These are phyloP conservation scores for Sclerotinia glacialis DNA, from an alignment of 2,329 filamentous ascomycete genomes.

Conservation along the genomic window DNA sequence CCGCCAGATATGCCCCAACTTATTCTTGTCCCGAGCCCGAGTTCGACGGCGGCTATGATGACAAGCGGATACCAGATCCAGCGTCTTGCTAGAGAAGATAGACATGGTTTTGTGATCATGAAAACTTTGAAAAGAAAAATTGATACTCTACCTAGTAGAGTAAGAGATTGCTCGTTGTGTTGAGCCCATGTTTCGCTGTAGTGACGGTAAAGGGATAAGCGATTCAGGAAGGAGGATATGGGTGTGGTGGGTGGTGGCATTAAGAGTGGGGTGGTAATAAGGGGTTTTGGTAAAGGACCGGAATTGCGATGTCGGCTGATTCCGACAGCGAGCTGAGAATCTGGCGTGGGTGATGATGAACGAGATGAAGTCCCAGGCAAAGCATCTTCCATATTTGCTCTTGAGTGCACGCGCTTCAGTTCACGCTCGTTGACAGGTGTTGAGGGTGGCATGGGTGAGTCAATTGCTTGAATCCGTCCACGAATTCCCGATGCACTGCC, in stretches of 20 bases:
- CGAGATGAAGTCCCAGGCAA: conserved; percentile 25
- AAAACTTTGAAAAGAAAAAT: conserved; percentile 69
- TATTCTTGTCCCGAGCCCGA: conserved; percentile 45
- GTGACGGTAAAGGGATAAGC: conserved; percentile 39
- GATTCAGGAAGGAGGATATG: conserved; percentile 36
- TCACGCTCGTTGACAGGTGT: conserved; percentile 35
- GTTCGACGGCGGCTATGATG: conserved; percentile 64
- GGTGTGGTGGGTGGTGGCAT: conserved; percentile 43
- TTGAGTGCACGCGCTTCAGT: conserved; percentile 31
- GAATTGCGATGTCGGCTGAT: conserved; percentile 16
- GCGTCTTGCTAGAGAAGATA: conserved; percentile 64
- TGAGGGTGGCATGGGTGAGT: conserved; percentile 36
- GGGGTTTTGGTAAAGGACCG: conserved; percentile 18
- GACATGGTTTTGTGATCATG: conserved; percentile 65
- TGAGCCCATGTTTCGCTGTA: conserved; percentile 38
- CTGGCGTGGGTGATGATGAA: conserved; percentile 28
- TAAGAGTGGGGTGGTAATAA: conserved; percentile 41
- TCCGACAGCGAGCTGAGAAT: conserved; percentile 29
- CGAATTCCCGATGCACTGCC: conserved; percentile 31
- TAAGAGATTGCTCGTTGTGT: conserved; percentile 38
- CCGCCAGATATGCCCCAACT: conserved; percentile 42
- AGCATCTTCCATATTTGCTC: conserved; percentile 37
- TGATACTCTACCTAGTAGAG: conserved; percentile 48
- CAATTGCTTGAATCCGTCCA: conserved; percentile 37
- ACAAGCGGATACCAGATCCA: conserved; percentile 66